These are phyloP conservation scores for Pseudopyrenochaeta lycopersici DNA, from an alignment of 2,329 filamentous ascomycete species.

Conservation along the genomic window DNA sequence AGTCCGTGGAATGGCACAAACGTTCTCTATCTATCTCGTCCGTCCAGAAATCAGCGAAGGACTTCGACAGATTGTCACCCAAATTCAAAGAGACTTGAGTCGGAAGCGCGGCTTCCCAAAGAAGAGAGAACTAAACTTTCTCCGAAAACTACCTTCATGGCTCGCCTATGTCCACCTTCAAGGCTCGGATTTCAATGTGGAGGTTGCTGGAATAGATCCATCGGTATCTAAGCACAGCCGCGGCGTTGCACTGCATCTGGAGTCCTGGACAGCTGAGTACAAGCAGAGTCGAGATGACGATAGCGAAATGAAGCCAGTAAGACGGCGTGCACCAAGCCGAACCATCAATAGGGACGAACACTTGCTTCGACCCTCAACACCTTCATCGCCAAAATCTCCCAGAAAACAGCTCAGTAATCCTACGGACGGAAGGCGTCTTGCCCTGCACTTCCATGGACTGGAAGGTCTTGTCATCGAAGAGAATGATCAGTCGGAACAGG, in stretches of 20 bases:
- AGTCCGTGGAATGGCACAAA: slow-evolving; percentile 80
- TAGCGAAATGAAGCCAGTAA: slow-evolving; percentile 63
- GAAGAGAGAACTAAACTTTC: slow-evolving; percentile 63
- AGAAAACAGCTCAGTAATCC: slow-evolving; percentile 57
- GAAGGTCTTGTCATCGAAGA: slow-evolving; percentile 93
- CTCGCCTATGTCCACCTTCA: slow-evolving; percentile 84
- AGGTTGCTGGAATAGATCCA: slow-evolving; percentile 87
- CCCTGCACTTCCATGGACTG: slow-evolving; percentile 81
- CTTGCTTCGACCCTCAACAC: slow-evolving; percentile 63
- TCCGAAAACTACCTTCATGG: slow-evolving; percentile 85
- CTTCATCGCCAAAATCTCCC: slow-evolving; percentile 58
- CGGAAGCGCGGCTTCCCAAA: slow-evolving; percentile 50
- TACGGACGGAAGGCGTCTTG: slow-evolving; percentile 82
- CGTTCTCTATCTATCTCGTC: slow-evolving; percentile 88
- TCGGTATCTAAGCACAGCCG: slow-evolving; percentile 83
- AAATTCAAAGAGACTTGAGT: slow-evolving; percentile 68
- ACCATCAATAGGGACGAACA: slow-evolving; percentile 68
- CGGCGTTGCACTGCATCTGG: slow-evolving; percentile 85
- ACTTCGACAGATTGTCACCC: slow-evolving; percentile 86
- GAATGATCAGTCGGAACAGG: slow-evolving; percentile 81
- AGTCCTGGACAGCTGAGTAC: slow-evolving; percentile 90
- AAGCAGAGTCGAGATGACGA: slow-evolving; percentile 79
- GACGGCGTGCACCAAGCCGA: slow-evolving; percentile 77
- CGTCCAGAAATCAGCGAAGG: slow-evolving; percentile 93
- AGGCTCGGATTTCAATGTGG: slow-evolving; percentile 86